Evolutionary conservation across 768 basidiomycete genomes (phyloP), one percentile per base, ranked within the genome.

Genomic region (Amyloporia xantha): DNA sequence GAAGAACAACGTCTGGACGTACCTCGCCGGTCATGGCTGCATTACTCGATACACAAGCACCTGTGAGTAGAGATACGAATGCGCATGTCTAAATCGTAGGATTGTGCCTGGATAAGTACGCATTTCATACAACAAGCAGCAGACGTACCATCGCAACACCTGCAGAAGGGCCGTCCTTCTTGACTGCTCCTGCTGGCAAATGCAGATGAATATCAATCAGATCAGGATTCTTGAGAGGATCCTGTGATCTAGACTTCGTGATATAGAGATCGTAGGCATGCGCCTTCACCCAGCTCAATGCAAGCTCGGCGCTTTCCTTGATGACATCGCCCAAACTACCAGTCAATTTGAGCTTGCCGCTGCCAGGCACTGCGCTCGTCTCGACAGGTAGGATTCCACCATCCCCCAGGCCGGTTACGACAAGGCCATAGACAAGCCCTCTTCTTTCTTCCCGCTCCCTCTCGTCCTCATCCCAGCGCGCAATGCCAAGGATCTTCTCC

Each of bases 21-120:
- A 82, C 82, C 75, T 95, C 93, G 45, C 93, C 93, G 0, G 93
- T 95, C 84, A 95, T 89, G 0, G 92, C 92, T 15, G 84, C 71
- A 54, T 82, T 74, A 15, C 80, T 72, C 4, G 86, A 79, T 4
- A 91, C 82, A 44, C 78, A 79, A 10, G 81, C 79, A 0, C 86
- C 87, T 0, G 84, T 89, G 21, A 95, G 69, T 12, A 94, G 71
- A 4, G 91, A 92, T 13, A 94, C 84, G 46, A 96, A 79, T 3
- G 93, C 92, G 57, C 91, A 87, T 2, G 82, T 81, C 81, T 88
- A 47, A 9, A 47, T 47, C 4, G 17, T 41, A 20, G 13, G 39
- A 48, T 10, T 33, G 10, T 23, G 35, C 26, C 4, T 19, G 6
- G 17, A 39, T n/a, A n/a, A n/a, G n/a, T 19, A 39, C 38, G 20